phyloP scores from a whole-genome alignment of 2,329 filamentous ascomycete genomes.

The Plenodomus lindquistii region DNA sequence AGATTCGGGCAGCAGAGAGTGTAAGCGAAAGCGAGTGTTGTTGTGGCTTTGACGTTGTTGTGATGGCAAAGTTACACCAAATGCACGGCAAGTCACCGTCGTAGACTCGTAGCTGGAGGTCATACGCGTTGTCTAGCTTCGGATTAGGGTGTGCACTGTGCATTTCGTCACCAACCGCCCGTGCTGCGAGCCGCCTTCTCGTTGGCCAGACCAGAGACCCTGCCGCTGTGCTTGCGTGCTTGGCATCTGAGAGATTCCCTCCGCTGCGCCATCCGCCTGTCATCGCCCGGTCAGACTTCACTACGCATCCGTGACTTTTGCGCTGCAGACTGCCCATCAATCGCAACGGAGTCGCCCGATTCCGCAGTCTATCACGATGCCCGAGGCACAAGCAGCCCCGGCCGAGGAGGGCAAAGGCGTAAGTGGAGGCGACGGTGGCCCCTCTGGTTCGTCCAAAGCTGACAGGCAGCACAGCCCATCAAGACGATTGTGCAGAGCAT shows the following conservation, averaged over 20 bases:
- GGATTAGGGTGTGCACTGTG: conserved; percentile 5
- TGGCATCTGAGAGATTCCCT: conserved; percentile 4
- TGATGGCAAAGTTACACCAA: not conserved
- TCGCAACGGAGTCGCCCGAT: conserved; percentile 9
- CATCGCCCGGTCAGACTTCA: conserved; percentile 10
- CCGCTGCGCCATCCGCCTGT: conserved; percentile 8
- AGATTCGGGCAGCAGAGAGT: not conserved
- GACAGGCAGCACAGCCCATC: conserved; percentile 32
- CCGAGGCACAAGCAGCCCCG: conserved; percentile 29
- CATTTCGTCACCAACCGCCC: conserved; percentile 17
- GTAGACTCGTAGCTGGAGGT: conserved; percentile 11
- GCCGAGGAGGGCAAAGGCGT: conserved; percentile 29
- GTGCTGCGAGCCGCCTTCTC: conserved; percentile 8
- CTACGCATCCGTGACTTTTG: conserved; percentile 1
- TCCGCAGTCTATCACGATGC: conserved; percentile 29
- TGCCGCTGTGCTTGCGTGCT: not conserved
- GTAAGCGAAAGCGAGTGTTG: not conserved
- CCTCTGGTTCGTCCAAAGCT: conserved; percentile 9
- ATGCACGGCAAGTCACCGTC: not conserved
- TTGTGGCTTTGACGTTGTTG: not conserved
- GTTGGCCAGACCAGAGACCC: conserved; percentile 14
- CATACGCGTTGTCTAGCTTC: conserved; percentile 4
- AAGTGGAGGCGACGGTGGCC: conserved; percentile 10
- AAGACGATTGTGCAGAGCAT: conserved; percentile 57
- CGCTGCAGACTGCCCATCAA: conserved; percentile 8